Conservation (phyloP, 257 asterid species). For the Nicotiana noctiflora region DNA sequence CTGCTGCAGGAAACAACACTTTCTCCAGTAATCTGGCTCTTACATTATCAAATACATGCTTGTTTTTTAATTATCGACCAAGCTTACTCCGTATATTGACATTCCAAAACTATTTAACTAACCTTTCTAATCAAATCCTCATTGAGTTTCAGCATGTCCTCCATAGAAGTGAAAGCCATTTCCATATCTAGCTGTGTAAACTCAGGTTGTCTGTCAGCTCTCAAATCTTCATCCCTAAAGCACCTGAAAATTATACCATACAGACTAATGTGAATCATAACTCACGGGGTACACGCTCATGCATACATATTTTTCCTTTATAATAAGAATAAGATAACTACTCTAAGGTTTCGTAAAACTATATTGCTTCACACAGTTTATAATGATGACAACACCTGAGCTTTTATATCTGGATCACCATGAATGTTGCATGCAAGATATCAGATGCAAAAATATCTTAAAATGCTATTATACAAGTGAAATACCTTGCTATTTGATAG, state of each 20-base stretch:
- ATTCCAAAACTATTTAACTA: slow-evolving; percentile 1
- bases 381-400: not conserved
- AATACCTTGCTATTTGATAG: slow-evolving; percentile 94
- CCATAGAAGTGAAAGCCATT: slow-evolving; percentile 88
- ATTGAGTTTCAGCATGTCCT: slow-evolving; percentile 90
- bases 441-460: not conserved
- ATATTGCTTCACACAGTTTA: not conserved
- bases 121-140: slow-evolving; percentile 98
- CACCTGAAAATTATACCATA: slow-evolving; percentile 42
- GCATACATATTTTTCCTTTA: not conserved
- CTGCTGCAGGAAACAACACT: not conserved
- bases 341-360: not conserved
- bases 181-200: slow-evolving; percentile 97
- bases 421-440: not conserved
- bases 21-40: not conserved
- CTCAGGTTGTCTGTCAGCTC: slow-evolving; percentile 99
- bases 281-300: not conserved
- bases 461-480: slow-evolving; percentile 1
- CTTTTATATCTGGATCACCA: not conserved
- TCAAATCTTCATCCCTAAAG: slow-evolving; percentile 96
- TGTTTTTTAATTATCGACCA: not conserved
- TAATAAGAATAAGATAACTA: not conserved
- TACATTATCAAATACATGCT: not conserved
- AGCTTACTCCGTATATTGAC: not conserved
- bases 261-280: not conserved